Evolutionary conservation across 106 monocot genomes (phyloP), one percentile per base, ranked within the genome.

Genomic region (Platanthera guangdongensis): DNA sequence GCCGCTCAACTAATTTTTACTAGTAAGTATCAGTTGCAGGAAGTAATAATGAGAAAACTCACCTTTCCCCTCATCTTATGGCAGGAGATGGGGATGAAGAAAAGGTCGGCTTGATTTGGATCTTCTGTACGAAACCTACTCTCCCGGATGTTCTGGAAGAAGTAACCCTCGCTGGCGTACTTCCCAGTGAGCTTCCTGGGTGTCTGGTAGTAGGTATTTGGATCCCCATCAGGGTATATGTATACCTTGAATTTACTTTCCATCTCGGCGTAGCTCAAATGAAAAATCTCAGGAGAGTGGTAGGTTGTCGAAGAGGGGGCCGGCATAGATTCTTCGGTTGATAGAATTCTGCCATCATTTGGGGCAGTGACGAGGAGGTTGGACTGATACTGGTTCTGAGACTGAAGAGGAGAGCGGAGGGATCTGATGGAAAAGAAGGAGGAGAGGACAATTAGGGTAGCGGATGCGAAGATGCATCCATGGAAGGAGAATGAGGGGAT

Each of bases 61-160:
- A 96, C 96, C 91, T 91, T 93, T 50, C 96, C 96, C 50, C 96
- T 79, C 96, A 96, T 96, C 85, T 96, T 96, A 71, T 96, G 96
- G 67, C 83, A 84, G 8, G 96, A 96, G 47, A 96, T 82, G 2
- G 96, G 96, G 13, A 96, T 83, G 79, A 96, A 96, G 86, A 96
- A 96, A 18, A 96, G 86, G 73, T 93, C 72, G n/a, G 96, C 96
- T 65, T 79, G 39, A 22, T 89, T 86, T 3, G 96, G 96, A 74
- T 96, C 87, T n/a, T 91, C 84, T 9, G 96, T 96, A 39, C 83
- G 80, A 75, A 96, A 93, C 32, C 73, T 21, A 76, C 93, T 87
- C 83, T 96, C 96, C 47, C 89, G 64, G 69, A 96, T 93, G 79
- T 96, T 96, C 84, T 96, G 93, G 75, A 96, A 93, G 84, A 96